phyloP scores from a whole-genome alignment of 1,139 yeast genomes.

The Diutina siamensis region DNA sequence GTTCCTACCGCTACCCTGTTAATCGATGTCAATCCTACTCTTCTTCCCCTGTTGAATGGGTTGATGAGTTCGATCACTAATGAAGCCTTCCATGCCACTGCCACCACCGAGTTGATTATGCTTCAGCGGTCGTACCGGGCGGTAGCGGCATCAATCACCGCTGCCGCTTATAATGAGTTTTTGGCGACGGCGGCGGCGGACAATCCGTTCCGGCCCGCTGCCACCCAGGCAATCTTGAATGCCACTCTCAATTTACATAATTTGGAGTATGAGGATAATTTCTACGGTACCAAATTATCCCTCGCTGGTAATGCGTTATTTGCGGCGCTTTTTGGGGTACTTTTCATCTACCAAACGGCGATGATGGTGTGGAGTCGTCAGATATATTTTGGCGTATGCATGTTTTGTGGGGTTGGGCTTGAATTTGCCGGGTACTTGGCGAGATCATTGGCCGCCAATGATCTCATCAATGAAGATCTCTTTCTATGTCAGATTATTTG shows the following conservation, averaged over 20 bases:
- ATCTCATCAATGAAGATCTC: conserved; percentile 12
- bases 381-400: conserved; percentile 14
- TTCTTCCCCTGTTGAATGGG: neutral
- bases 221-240: neutral
- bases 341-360: conserved; percentile 8
- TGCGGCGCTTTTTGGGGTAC: conserved; percentile 9
- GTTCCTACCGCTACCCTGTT: neutral
- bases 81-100: neutral
- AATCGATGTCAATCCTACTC: neutral
- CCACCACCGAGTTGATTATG: neutral
- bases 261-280: conserved; percentile 7
- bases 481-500: conserved; percentile 24
- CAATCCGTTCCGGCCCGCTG: neutral
- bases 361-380: conserved; percentile 8
- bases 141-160: neutral
- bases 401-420: conserved; percentile 12
- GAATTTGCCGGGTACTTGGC: conserved; percentile 18
- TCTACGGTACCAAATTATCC: conserved; percentile 10
- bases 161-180: neutral
- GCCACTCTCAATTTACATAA: neutral
- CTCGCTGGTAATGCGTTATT: conserved; percentile 9
- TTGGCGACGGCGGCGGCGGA: neutral
- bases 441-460: conserved; percentile 13
- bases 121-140: neutral
- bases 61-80: neutral